These are phyloP conservation scores for Exophiala spinifera DNA, from an alignment of 2,329 filamentous ascomycete genomes.

Conservation along the genomic window DNA sequence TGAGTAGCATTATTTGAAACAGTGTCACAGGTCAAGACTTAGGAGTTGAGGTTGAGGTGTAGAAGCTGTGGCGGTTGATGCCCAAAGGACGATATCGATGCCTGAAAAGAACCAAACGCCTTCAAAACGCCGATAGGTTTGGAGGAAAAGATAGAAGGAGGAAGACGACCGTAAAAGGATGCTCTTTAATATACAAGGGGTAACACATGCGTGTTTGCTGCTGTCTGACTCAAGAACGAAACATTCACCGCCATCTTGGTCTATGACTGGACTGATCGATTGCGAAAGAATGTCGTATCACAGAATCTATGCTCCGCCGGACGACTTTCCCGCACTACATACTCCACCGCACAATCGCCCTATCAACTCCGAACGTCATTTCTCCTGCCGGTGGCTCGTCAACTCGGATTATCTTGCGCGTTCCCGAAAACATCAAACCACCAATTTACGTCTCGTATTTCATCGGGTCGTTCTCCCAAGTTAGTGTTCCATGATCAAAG, in stretches of 20 bases:
- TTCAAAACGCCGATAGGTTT: conserved; percentile 10
- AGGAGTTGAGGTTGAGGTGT: background rate
- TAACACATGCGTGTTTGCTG: conserved; percentile 9
- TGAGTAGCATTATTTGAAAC: conserved; percentile 9
- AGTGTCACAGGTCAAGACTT: conserved; percentile 1
- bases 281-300: background rate
- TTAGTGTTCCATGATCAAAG: conserved; percentile 9
- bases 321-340: background rate
- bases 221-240: conserved; percentile 1
- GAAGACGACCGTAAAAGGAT: background rate
- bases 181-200: conserved; percentile 3
- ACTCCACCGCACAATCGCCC: background rate
- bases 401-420: conserved; percentile 1
- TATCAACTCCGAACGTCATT: conserved; percentile 17
- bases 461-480: background rate
- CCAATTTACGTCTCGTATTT: background rate
- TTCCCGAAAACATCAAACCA: conserved; percentile 4
- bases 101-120: conserved; percentile 5
- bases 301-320: no score
- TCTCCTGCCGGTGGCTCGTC: background rate
- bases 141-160: conserved; percentile 1
- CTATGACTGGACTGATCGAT: background rate
- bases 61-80: no score
- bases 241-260: conserved; percentile 6
- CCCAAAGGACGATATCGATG: background rate